These are phyloP conservation scores for Cercospora sp. DNA, from an alignment of 2,329 filamentous ascomycete species.

Conservation along the genomic window DNA sequence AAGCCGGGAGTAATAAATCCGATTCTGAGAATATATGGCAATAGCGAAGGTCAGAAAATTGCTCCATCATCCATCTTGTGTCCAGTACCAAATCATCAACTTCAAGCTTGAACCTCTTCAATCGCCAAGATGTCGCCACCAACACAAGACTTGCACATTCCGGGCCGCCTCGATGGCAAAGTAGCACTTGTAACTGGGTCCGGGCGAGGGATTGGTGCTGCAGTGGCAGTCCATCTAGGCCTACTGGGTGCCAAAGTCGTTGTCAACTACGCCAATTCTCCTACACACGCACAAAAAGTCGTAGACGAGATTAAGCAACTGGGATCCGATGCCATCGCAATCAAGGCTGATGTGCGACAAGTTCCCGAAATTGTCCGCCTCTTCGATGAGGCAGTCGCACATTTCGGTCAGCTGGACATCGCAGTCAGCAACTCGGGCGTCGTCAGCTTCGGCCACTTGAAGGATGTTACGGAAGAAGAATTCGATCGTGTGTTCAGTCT, in stretches of 20 bases:
- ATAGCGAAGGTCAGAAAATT: background rate
- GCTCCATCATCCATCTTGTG: background rate
- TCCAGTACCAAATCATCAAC: background rate
- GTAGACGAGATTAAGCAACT: slow-evolving; percentile 64
- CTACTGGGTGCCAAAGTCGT: slow-evolving; percentile 63
- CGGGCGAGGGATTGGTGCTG: slow-evolving; percentile 63
- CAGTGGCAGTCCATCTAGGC: slow-evolving; percentile 64
- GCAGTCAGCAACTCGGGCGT: slow-evolving; percentile 63
- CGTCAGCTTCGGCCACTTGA: slow-evolving; percentile 53
- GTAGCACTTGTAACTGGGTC: slow-evolving; percentile 54
- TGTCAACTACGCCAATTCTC: slow-evolving; percentile 54
- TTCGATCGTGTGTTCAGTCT: slow-evolving; percentile 61
- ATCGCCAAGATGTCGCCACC: background rate
- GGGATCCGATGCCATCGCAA: slow-evolving; percentile 61
- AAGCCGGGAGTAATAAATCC: background rate
- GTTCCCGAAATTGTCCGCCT: slow-evolving; percentile 61
- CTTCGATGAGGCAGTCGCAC: slow-evolving; percentile 61
- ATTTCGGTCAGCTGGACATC: slow-evolving; percentile 67
- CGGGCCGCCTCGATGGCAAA: slow-evolving; percentile 52
- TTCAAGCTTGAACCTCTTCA: background rate
- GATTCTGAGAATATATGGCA: background rate
- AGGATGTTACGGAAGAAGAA: slow-evolving; percentile 54
- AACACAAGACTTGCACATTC: background rate
- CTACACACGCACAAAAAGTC: slow-evolving; percentile 56
- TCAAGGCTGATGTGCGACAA: slow-evolving; percentile 67